phyloP scores from a whole-genome alignment of 2,329 filamentous ascomycete species.

The Balansia obtecta region DNA sequence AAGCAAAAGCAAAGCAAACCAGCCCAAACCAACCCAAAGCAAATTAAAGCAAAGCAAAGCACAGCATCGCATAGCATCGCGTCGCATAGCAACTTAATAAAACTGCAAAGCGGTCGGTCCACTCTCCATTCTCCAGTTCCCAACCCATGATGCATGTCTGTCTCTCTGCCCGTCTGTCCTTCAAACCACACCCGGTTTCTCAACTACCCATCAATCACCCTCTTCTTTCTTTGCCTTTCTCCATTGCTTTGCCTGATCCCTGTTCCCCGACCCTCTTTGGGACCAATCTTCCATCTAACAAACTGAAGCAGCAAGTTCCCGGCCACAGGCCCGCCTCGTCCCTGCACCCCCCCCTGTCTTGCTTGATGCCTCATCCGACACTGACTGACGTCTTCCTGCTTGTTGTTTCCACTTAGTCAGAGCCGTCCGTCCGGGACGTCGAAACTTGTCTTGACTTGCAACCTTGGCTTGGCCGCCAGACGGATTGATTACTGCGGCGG shows the following conservation, averaged over 20 bases:
- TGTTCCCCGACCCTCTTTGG: conserved; percentile 6
- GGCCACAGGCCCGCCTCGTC: conserved; percentile 16
- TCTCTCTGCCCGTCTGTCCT: no score
- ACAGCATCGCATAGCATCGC: no score
- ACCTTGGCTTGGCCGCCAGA: background rate
- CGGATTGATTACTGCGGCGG: background rate
- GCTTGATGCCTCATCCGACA: conserved; percentile 9
- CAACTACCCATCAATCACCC: background rate
- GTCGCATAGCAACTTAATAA: no score
- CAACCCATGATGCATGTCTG: no score
- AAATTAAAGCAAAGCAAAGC: no score
- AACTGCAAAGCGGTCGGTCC: no score
- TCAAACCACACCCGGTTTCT: background rate
- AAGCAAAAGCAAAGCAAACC: no score
- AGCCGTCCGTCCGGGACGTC: background rate
- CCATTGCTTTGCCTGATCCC: no score
- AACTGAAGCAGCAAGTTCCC: conserved; percentile 15
- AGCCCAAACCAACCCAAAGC: no score
- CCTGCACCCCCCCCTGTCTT: conserved; percentile 10
- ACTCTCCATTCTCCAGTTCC: background rate
- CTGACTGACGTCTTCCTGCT: conserved; percentile 6
- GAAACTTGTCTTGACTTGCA: no score
- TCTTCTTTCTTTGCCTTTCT: conserved; percentile 2
- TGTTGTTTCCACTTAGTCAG: conserved; percentile 3
- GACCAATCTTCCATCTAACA: conserved; percentile 4